Evolutionary conservation across 441 rosid species (phyloP).

Genomic region (Euphorbia celastroides): DNA sequence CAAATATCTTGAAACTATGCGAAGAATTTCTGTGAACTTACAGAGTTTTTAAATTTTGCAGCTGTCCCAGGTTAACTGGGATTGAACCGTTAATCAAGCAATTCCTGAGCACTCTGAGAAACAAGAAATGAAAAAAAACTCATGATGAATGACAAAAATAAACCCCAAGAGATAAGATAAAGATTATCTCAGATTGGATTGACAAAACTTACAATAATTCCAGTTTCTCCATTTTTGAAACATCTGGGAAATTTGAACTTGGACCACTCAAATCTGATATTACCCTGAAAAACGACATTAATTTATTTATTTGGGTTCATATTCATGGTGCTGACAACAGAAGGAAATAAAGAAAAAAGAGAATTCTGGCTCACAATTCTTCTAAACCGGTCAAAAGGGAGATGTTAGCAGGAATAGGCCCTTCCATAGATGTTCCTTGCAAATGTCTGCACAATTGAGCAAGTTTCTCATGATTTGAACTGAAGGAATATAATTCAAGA

Average conservation of each 20-base stretch:
- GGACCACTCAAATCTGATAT: conserved; percentile 8
- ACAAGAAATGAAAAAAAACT: conserved; percentile 6
- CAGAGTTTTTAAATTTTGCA: conserved; percentile 32
- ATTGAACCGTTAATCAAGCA: conserved; percentile 52
- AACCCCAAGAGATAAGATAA: background rate
- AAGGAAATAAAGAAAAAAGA: background rate
- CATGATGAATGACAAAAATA: background rate
- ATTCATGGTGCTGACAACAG: background rate
- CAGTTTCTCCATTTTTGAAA: background rate
- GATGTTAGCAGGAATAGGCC: conserved; percentile 67
- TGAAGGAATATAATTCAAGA: background rate
- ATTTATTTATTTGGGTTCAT: background rate
- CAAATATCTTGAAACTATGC: conserved; percentile 5
- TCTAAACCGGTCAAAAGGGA: conserved; percentile 44
- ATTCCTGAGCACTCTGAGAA: conserved; percentile 55
- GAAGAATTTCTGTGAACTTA: conserved; percentile 41
- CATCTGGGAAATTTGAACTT: background rate
- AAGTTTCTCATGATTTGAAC: background rate
- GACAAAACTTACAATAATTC: background rate
- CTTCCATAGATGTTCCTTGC: conserved; percentile 84
- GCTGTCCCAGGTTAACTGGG: conserved; percentile 36
- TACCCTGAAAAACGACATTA: background rate
- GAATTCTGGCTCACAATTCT: conserved; percentile 40
- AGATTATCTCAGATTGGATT: background rate
- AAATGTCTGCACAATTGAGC: conserved; percentile 37